Percentiles rank a stretch among this genome's conserved stretches.
Conservation (phyloP, 768 basidiomycete genomes). For the Pulveroboletus frians region DNA sequence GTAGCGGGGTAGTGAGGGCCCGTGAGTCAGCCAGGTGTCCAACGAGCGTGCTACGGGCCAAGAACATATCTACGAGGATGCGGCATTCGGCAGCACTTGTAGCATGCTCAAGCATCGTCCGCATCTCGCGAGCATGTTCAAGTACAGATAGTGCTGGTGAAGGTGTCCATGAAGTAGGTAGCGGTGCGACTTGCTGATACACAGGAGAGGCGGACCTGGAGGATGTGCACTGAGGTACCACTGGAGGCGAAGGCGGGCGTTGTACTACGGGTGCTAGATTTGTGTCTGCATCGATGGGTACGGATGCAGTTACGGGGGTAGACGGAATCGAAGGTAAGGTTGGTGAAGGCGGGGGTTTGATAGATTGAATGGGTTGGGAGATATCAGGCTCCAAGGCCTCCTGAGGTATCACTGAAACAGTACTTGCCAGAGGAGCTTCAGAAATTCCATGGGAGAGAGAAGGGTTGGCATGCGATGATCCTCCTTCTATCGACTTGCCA, state of each 20-base stretch:
- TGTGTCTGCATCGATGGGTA: constrained; percentile 1
- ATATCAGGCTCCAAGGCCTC: constrained; percentile 3
- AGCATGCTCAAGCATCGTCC: constrained; percentile 59
- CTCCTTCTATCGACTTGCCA: constrained; percentile 11
- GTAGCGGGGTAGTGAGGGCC: constrained; percentile 31
- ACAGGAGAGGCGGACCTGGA: constrained; percentile 9
- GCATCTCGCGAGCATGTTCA: constrained; percentile 59
- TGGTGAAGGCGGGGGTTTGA: constrained; percentile 2
- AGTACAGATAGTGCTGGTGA: constrained; percentile 29
- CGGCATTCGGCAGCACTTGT: constrained; percentile 80
- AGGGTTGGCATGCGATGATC: not conserved
- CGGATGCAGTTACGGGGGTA: constrained; percentile 1
- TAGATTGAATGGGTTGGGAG: constrained; percentile 1
- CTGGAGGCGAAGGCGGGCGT: not conserved
- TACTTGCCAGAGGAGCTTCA: not conserved
- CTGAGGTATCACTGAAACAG: constrained; percentile 3
- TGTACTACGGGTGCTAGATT: not conserved
- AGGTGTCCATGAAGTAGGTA: constrained; percentile 15
- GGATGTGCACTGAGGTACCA: constrained; percentile 10
- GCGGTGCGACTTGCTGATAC: constrained; percentile 6
- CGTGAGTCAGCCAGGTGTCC: constrained; percentile 27
- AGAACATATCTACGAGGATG: constrained; percentile 76
- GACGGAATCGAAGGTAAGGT: constrained; percentile 1
- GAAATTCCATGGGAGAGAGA: constrained; percentile 8
- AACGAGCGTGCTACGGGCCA: constrained; percentile 53